These are phyloP conservation scores for Lolium rigidum DNA, from an alignment of 176 grass and related monocot genomes.

Conservation along the genomic window DNA sequence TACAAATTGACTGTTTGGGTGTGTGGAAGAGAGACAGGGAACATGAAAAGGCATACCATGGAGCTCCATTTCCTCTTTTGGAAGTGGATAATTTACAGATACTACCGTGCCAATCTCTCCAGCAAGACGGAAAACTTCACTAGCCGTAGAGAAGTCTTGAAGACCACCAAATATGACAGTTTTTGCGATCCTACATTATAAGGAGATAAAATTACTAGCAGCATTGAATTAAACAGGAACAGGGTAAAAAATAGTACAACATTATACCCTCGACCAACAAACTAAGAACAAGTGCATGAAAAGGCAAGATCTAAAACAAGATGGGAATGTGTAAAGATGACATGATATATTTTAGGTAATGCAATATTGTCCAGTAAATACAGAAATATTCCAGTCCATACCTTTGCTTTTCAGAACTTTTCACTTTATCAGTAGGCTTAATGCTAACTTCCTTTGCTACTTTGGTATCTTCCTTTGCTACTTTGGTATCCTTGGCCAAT, in stretches of 20 bases:
- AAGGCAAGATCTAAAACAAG: not conserved
- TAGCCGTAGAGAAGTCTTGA: conserved; percentile 64
- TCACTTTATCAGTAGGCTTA: conserved; percentile 43
- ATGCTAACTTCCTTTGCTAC: conserved; percentile 33
- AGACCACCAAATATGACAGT: conserved; percentile 90
- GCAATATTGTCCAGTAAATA: conserved; percentile 15
- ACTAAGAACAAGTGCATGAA: not conserved
- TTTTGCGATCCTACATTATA: conserved; percentile 73
- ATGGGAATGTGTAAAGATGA: conserved; percentile 11
- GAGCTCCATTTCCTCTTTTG: conserved; percentile 70
- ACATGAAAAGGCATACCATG: conserved; percentile 62
- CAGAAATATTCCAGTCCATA: conserved; percentile 39
- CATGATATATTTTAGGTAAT: conserved; percentile 13
- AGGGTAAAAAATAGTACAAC: conserved; percentile 2
- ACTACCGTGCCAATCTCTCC: conserved; percentile 71
- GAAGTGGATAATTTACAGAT: conserved; percentile 85
- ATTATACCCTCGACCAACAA: conserved; percentile 6
- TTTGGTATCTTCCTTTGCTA: conserved; percentile 26
- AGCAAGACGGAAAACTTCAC: conserved; percentile 78
- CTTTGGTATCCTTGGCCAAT: conserved; percentile 28
- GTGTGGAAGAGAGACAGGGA: not conserved
- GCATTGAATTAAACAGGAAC: conserved; percentile 2
- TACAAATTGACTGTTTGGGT: not conserved
- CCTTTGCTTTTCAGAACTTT: conserved; percentile 94
- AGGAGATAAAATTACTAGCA: not conserved